These are phyloP conservation scores for Daldinia bambusicola DNA, from an alignment of 495 filamentous ascomycete species.

Conservation along the genomic window DNA sequence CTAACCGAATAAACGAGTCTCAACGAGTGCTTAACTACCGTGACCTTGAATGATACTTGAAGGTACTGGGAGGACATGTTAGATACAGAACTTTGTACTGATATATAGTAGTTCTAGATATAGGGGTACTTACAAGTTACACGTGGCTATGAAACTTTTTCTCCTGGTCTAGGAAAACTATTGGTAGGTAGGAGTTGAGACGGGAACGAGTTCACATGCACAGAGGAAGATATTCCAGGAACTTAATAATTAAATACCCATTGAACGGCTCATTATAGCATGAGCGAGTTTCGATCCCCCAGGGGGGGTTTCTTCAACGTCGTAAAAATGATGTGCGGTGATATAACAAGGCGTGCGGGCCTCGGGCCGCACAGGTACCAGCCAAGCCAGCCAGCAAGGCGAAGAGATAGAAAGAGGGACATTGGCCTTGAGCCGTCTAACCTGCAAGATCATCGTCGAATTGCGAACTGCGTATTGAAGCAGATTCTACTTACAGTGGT, in stretches of 20 bases:
- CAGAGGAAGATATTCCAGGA: slow-evolving; percentile 17
- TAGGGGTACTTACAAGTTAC: slow-evolving; percentile 25
- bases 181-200: slow-evolving; percentile 13
- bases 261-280: slow-evolving; percentile 20
- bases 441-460: slow-evolving; percentile 36
- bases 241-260: slow-evolving; percentile 43
- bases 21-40: background rate
- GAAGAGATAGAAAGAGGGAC: background rate
- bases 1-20: background rate
- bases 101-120: slow-evolving; percentile 1
- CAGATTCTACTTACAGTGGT: slow-evolving; percentile 34
- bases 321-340: slow-evolving; percentile 26
- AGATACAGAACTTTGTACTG: slow-evolving; percentile 5
- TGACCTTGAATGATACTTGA: slow-evolving; percentile 9
- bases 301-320: no score
- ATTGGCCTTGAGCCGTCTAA: slow-evolving; percentile 21
- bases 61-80: slow-evolving; percentile 4
- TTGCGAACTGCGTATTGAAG: slow-evolving; percentile 27
- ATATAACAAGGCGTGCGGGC: slow-evolving; percentile 39
- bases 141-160: slow-evolving; percentile 16
- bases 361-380: slow-evolving; percentile 23
- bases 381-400: background rate
- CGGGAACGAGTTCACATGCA: slow-evolving; percentile 32
- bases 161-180: slow-evolving; percentile 10
- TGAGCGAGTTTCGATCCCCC: slow-evolving; percentile 25